Percentiles rank a stretch among this genome's conserved stretches.
phyloP scores from a whole-genome alignment of 2,329 filamentous ascomycete species.

The Lachnellula subtilissima region DNA sequence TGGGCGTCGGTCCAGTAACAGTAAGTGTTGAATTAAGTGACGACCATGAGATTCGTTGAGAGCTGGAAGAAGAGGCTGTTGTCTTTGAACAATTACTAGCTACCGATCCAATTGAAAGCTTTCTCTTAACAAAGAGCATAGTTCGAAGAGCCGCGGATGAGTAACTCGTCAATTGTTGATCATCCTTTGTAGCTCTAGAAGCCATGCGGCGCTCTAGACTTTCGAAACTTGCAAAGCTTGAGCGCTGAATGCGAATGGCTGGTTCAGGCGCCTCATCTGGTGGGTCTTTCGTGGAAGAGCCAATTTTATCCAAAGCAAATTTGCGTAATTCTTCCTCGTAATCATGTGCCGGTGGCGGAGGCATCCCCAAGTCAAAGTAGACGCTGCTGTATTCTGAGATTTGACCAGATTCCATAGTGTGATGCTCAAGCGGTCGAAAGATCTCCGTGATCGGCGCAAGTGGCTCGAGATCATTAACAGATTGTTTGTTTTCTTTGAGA shows the following conservation, averaged over 20 bases:
- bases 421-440: too few species aligned
- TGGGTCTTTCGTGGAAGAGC: too few species aligned
- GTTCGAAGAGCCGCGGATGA: neutral
- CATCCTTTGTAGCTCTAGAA: neutral
- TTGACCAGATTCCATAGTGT: too few species aligned
- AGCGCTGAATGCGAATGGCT: neutral
- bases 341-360: too few species aligned
- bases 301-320: too few species aligned
- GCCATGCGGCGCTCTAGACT: conserved; percentile 3
- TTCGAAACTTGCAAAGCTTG: conserved; percentile 1
- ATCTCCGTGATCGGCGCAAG: too few species aligned
- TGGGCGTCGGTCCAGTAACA: neutral
- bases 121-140: neutral
- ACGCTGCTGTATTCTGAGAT: too few species aligned
- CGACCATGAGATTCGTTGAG: neutral
- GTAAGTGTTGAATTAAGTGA: neutral
- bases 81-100: neutral
- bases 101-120: neutral
- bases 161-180: neutral
- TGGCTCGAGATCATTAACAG: too few species aligned
- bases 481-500: neutral
- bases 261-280: too few species aligned
- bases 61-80: neutral
- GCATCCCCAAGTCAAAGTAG: too few species aligned
- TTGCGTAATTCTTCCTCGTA: too few species aligned